A percentile compares a stretch with the other conserved stretches of the same genome.
phyloP scores from a whole-genome alignment of 2,329 filamentous ascomycete genomes.

The Hysterium pulicare region DNA sequence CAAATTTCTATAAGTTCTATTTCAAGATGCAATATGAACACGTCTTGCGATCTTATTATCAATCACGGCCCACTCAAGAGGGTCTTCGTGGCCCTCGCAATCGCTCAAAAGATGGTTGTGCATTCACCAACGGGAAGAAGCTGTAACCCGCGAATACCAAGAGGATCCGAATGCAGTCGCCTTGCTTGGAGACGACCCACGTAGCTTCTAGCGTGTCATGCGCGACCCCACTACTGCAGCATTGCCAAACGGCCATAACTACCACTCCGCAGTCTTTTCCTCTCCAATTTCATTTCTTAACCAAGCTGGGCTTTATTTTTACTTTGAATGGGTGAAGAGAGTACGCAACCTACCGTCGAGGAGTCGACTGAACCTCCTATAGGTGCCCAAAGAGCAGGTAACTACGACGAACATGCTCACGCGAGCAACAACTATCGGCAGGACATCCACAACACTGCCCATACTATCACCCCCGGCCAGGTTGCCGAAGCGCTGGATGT shows the following conservation, averaged over 20 bases:
- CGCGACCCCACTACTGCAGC: constrained; percentile 14
- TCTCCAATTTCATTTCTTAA: constrained; percentile 23
- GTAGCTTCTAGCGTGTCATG: constrained; percentile 25
- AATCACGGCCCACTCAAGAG: not conserved
- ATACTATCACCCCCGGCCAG: constrained; percentile 34
- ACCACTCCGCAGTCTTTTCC: constrained; percentile 18
- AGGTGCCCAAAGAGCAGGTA: constrained; percentile 27
- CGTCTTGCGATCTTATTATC: no score
- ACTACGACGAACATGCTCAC: constrained; percentile 17
- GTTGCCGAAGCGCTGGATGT: constrained; percentile 36
- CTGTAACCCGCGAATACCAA: constrained; percentile 17
- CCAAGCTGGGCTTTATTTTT: constrained; percentile 31
- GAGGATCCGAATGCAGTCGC: constrained; percentile 8
- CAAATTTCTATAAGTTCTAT: no score
- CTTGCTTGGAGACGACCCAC: constrained; percentile 23
- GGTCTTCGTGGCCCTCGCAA: constrained; percentile 6
- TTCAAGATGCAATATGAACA: no score
- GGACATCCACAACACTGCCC: constrained; percentile 27
- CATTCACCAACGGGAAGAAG: constrained; percentile 15
- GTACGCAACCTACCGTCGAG: constrained; percentile 35
- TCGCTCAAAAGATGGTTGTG: constrained; percentile 3
- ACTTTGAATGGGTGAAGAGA: constrained; percentile 43
- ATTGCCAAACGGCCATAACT: constrained; percentile 29
- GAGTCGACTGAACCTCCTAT: constrained; percentile 43
- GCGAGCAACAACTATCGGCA: constrained; percentile 16